Evolutionary conservation across 2,329 filamentous ascomycete species (phyloP).

Genomic region (Dothideomycetes sp.): DNA sequence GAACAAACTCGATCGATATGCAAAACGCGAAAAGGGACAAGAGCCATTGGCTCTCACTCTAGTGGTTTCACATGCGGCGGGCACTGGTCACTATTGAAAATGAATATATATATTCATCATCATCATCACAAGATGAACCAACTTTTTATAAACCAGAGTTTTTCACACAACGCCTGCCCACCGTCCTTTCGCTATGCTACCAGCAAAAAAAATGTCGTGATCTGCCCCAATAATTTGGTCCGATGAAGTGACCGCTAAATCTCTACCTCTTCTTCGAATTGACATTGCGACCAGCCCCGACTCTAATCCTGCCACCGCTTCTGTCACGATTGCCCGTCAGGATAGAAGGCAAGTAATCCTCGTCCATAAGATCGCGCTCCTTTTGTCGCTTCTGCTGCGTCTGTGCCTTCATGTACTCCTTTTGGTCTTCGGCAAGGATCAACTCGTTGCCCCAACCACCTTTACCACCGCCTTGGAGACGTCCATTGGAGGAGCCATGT

Average conservation of each 20-base stretch:
- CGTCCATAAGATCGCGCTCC: constrained; percentile 82
- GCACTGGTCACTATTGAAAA: no score
- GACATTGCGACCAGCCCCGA: constrained; percentile 77
- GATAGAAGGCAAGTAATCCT: constrained; percentile 80
- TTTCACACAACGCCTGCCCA: neutral
- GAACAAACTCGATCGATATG: neutral
- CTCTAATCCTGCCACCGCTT: constrained; percentile 55
- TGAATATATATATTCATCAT: no score
- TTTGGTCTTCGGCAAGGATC: constrained; percentile 89
- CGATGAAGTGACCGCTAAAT: no score
- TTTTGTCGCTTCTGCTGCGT: constrained; percentile 53
- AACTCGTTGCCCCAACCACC: constrained; percentile 76
- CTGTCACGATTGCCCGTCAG: constrained; percentile 66
- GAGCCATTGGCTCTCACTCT: no score
- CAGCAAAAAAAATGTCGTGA: neutral
- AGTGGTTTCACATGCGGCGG: no score
- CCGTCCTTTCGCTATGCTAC: neutral
- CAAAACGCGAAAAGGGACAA: no score
- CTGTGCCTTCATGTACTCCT: constrained; percentile 64
- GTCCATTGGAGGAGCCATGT: constrained; percentile 69
- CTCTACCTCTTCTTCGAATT: constrained; percentile 61
- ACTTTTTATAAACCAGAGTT: neutral
- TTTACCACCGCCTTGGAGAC: constrained; percentile 63
- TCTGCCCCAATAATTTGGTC: no score
- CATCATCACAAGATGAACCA: neutral